Base-by-base conservation (phyloP, 352 stramenopile genomes). In the Globisporangium emineosum region DNA sequence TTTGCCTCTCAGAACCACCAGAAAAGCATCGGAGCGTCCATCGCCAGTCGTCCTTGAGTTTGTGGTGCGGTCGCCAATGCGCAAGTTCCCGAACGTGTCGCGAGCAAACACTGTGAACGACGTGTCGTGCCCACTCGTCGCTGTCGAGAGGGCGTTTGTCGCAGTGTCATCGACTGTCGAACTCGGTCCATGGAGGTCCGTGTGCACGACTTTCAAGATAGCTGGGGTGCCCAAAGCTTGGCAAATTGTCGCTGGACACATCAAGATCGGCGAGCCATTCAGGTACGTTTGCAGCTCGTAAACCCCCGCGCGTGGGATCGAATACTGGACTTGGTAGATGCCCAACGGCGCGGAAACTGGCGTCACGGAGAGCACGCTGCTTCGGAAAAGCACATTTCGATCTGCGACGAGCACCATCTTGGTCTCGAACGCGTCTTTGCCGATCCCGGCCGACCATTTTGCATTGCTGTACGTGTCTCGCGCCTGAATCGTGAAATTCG, bases 401-500 rank as follows among this genome's bases (percentile, higher is more conserved):
- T 91, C 78, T 0, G 43, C 55, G 25, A 70, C 64, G 35, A 88
- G 74, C 65, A 91, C 84, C 70, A 98, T 96, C 23, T 87, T 88
- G 0, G 89, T 97, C 45, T 86, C 70, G 42, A 99, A 96, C 0
- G 71, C 66, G 57, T 98, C 93, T 21, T 49, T 47, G 2, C 70
- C 73, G 27, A 64, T 42, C 0, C 60, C 71, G 8, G 65, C 81
- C 60, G 23, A 77, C 77, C 51, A 70, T 42, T 66, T 74, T 29
- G 25, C 73, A 65, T 99, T 99, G 2, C 78, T 81, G 71, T 97
- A 98, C 0, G 93, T 94, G 70, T 99, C 97, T 37, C 97, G 96
- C 2, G 96, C 84, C 67, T 98, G 94, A 55, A 99, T 97, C n/a
- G 89, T 96, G 67, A 99, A 97, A 67, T 93, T 97, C 6, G 90